Evolutionary conservation across 2,329 filamentous ascomycete species (phyloP), one percentile per base, ranked within the genome.

Genomic region (Sarocladium strictum): DNA sequence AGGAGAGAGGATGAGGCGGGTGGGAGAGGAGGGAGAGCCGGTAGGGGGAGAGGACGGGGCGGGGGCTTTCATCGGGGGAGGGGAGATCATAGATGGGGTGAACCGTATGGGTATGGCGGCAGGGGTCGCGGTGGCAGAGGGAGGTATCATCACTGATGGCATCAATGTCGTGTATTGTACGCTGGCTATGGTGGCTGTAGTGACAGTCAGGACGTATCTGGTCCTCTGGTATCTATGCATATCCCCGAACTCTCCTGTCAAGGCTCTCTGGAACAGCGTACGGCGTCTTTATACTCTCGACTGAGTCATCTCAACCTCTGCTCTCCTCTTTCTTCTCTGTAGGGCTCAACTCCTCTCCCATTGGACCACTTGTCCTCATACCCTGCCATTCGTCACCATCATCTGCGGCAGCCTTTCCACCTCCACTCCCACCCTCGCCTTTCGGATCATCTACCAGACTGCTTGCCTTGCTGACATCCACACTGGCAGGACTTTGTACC

Each of bases 381-480:
- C 67, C 67, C 24, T 66, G 64, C 17, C 71, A 49, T 2, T 61
- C 63, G 11, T 57, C 59, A 1, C 29, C 55, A 3, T 58, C 63
- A 2, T 64, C 59, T 14, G 17, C 43, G 15, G 21, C 43, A 5
- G 10, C 38, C 10, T 45, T 55, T 1, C 49, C 54, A 6, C 19
- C 54, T 10, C 27, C 56, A n/a, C 57, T 57, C 17, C 54, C 54
- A 3, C 19, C 54, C 47, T 64, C 56, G 26, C 26, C 17, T 33
- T 19, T 41, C 33, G 35, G 4, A 12, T 43, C 51, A 3, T 47
- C 53, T 6, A 27, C 41, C 2, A 89, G 69, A 63, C 87, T 93
- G 62, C 84, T 91, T 1, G 89, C 87, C 58, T 84, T 80, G 65
- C 88, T 92, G 15, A 90, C 76, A 54, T 83, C 77, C 1, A 77